Percentiles rank a stretch among this genome's conserved stretches.
Conservation (phyloP, 2,329 filamentous ascomycete genomes). For the Dothideomycetes sp. region DNA sequence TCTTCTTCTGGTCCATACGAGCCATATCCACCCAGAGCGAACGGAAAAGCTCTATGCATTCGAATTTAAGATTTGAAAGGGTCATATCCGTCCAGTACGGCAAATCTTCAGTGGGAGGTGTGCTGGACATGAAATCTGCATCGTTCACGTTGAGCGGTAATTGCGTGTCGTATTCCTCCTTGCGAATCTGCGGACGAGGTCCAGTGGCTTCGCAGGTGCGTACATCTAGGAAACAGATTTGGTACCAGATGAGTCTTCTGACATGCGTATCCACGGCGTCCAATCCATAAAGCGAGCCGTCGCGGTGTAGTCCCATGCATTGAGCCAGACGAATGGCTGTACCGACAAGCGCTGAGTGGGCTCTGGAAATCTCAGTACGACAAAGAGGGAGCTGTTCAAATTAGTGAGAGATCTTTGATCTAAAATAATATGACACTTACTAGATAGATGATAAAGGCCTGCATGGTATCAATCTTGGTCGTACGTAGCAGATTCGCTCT, state of each 20-base stretch:
- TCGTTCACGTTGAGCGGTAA: slow-evolving; percentile 65
- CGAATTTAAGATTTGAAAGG: slow-evolving; percentile 58
- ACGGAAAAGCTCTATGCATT: slow-evolving; percentile 64
- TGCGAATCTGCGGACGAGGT: slow-evolving; percentile 60
- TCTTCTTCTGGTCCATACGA: slow-evolving; percentile 52
- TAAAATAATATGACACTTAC: slow-evolving; percentile 34
- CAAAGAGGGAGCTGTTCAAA: slow-evolving; percentile 56
- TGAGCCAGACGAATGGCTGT: slow-evolving; percentile 65
- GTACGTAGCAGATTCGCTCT: slow-evolving; percentile 64
- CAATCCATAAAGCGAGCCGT: slow-evolving; percentile 57
- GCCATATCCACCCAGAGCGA: slow-evolving; percentile 61
- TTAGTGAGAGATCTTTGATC: slow-evolving; percentile 15
- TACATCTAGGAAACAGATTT: slow-evolving; percentile 67
- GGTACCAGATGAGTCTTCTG: slow-evolving; percentile 65
- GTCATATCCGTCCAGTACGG: slow-evolving; percentile 60
- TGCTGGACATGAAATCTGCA: slow-evolving; percentile 43
- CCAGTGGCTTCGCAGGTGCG: slow-evolving; percentile 67
- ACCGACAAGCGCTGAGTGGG: slow-evolving; percentile 63
- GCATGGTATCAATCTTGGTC: slow-evolving; percentile 63
- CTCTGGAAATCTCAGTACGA: slow-evolving; percentile 60
- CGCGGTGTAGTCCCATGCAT: slow-evolving; percentile 67
- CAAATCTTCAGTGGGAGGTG: slow-evolving; percentile 36
- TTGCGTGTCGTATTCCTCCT: slow-evolving; percentile 65
- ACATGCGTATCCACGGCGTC: slow-evolving; percentile 61
- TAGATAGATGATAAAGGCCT: slow-evolving; percentile 69